These are phyloP conservation scores for Camellia japonica DNA, from an alignment of 148 eudicot species.

Conservation along the genomic window DNA sequence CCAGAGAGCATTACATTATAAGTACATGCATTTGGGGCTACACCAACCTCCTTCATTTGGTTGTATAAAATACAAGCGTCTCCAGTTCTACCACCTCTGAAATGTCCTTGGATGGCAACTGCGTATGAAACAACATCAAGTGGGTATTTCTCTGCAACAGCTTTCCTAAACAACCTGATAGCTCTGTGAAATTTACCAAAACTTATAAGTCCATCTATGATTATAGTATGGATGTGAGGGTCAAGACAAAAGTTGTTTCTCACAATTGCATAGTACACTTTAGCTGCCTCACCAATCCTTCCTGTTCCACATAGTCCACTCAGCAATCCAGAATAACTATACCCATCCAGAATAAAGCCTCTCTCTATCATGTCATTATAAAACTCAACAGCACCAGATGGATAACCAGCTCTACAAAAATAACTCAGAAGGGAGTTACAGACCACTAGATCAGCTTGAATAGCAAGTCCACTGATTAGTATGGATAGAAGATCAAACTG, in stretches of 20 bases:
- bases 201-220: conserved; percentile 34
- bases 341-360: conserved; percentile 42
- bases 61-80: conserved; percentile 42
- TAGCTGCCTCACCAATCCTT: conserved; percentile 37
- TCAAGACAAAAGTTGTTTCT: conserved; percentile 27
- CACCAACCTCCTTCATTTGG: conserved; percentile 39
- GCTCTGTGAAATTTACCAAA: conserved; percentile 36
- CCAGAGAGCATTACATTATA: conserved; percentile 37
- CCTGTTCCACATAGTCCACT: conserved; percentile 34
- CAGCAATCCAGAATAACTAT: conserved; percentile 48
- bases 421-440: conserved; percentile 47
- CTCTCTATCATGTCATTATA: conserved; percentile 39
- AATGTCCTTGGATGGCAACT: conserved; percentile 38
- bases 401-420: conserved; percentile 52
- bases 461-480: conserved; percentile 25
- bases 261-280: conserved; percentile 38
- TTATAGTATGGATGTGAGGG: conserved; percentile 42
- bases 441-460: conserved; percentile 40
- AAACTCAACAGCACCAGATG: conserved; percentile 41
- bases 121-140: conserved; percentile 49
- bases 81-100: conserved; percentile 32
- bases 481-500: conserved; percentile 35
- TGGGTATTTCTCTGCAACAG: conserved; percentile 24
- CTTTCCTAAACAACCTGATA: conserved; percentile 36
- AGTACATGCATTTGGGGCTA: conserved; percentile 34